phyloP scores from a whole-genome alignment of 345 rosid species.

The Melaleuca quinquenervia region DNA sequence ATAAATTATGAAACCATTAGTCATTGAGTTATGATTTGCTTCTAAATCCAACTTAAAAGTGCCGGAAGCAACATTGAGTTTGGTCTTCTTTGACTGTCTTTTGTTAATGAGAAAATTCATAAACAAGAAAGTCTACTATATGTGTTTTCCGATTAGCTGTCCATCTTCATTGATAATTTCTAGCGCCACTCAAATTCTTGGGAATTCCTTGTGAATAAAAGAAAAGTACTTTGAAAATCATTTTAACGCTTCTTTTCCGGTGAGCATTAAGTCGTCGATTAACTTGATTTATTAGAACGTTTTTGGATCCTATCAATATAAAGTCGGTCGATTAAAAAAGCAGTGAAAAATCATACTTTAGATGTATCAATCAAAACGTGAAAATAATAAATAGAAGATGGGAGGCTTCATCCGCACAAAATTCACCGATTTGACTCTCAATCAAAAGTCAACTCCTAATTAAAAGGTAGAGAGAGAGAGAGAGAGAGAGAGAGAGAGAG shows the following conservation, averaged over 20 bases:
- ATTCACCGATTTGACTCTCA: not conserved
- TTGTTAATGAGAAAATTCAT: not conserved
- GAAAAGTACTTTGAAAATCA: not conserved
- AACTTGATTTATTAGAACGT: not conserved
- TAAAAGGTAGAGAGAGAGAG: not conserved
- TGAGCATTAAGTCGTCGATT: not conserved
- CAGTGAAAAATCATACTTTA: not conserved
- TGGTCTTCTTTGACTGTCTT: not conserved
- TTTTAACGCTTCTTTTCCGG: not conserved
- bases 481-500: not conserved
- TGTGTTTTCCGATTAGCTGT: not conserved
- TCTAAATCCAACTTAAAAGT: not conserved
- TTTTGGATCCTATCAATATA: not conserved
- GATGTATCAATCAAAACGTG: not conserved
- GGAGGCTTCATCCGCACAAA: not conserved
- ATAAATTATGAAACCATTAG: not conserved
- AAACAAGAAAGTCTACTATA: not conserved
- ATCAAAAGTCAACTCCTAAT: not conserved
- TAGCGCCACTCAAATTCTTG: not conserved
- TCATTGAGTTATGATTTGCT: not conserved
- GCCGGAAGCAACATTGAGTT: not conserved
- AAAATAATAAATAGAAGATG: not conserved
- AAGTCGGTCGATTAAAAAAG: not conserved
- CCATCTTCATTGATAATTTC: not conserved
- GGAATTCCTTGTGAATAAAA: not conserved